Base-by-base conservation (phyloP, 1,139 yeast species). In the Starmera stellimalicola region DNA sequence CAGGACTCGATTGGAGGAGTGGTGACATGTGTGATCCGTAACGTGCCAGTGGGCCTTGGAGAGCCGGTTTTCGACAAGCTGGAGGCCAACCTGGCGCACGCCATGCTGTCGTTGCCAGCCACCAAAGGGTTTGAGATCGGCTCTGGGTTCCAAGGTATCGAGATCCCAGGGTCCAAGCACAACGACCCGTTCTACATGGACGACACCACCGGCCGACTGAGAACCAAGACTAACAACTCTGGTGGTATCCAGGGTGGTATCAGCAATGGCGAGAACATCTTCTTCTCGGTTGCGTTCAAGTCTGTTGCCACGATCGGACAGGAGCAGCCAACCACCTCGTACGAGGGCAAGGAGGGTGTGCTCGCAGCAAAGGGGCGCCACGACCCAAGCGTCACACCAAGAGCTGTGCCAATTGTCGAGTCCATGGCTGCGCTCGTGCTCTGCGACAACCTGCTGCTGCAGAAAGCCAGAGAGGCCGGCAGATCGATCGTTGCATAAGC, bases 181-280 rank as follows among this genome's bases (percentile, higher is more conserved):
- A 91, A 91, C 52, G 98, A 91, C 59, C 70, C 91, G 26, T 88
- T 88, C 60, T 68, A 68, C 50, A 69, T 57, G 48, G 79, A 74
- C 47, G 73, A 66, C 41, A 60, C 60, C 17, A 55, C 66, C 15
- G 65, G 75, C 19, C 69, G 70, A 49, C 69, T 91, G 57, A 79
- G 87, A 58, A 91, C 98, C 23, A 68, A 59, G 48, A 88, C 97
- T 23, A 91, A 93, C 64, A 79, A 81, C 62, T 83, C 95, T 23
- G 98, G 98, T 49, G 98, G 98, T 60, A 74, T 88, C 41, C 98
- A 91, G 65, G 98, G 98, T 52, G 98, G 98, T 52, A 91, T 91
- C 51, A 68, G 95, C 37, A 91, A 91, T 57, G 98, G 98, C 46
- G 98, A 91, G 61, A 72, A 82, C 62, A 83, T 91, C 51, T 91